Base-by-base conservation (phyloP, 1,139 yeast genomes). In the Saccharomyces hybrid region DNA sequence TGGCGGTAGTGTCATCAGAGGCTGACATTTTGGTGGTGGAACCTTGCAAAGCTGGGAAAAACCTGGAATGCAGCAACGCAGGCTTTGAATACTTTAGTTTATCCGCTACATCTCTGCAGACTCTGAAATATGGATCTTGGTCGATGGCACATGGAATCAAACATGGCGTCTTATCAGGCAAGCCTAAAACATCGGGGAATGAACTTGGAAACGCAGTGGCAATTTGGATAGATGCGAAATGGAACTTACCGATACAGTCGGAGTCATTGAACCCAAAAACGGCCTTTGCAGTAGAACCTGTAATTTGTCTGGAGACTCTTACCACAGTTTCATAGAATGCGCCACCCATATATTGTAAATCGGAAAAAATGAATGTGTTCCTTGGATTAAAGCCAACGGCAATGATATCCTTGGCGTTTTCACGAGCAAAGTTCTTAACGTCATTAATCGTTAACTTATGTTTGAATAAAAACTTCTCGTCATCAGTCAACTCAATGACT, bases 71-170 rank as follows among this genome's bases (percentile, higher is more conserved):
- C 61, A 95, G 79, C 70, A 93, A 80, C 4, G 97, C 83, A 23
- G 98, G 99, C 73, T 95, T 95, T 60, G 91, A 76, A 70, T 80
- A 95, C 73, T 86, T 88, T 68, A 95, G 80, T 71, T 91, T 93
- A 67, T 85, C 90, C 27, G 99, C 97, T 59, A 95, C 99, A 70
- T 95, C 99, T 73, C 99, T 81, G 73, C 96, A 88, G 32, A 95
- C 96, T 71, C 99, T 81, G 76, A 95, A 95, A 73, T 95, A 95
- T 42, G 99, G 99, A 72, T 95, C 99, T 76, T 91, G 97, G 71
- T 95, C 99, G 71, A 95, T 95, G 49, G 99, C 99, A 79, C 99
- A 95, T 44, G 99, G 99, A 71, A 95, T 95, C 71, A 95, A 77
- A 73, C 96, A 88, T 56, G 97, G 99, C 1, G 97, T 91, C 72